Evolutionary conservation across 2,329 filamentous ascomycete species (phyloP).

Genomic region (Pseudohalonectria lignicola): DNA sequence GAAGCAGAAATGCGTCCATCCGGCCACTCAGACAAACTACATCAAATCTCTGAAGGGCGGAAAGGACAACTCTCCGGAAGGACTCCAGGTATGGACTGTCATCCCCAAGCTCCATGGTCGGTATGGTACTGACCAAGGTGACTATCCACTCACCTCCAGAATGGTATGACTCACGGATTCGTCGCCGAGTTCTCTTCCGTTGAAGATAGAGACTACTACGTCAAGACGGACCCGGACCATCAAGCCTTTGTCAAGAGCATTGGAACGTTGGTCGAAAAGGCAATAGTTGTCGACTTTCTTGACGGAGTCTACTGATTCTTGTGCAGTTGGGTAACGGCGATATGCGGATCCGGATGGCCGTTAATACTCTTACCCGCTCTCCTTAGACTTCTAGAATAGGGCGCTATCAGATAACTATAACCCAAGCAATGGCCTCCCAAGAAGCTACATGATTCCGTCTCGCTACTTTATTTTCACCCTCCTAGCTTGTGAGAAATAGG

Average conservation of each 20-base stretch:
- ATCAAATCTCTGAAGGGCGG: conserved; percentile 47
- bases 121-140: background rate
- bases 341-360: too few species aligned
- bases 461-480: too few species aligned
- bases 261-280: conserved; percentile 33
- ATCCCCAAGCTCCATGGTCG: too few species aligned
- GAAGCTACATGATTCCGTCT: too few species aligned
- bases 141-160: conserved; percentile 22
- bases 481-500: too few species aligned
- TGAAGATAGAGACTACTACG: conserved; percentile 56
- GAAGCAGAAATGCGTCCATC: conserved; percentile 47
- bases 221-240: conserved; percentile 51
- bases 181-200: conserved; percentile 51
- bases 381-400: too few species aligned
- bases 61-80: conserved; percentile 49
- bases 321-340: too few species aligned
- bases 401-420: too few species aligned
- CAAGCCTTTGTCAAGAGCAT: conserved; percentile 41
- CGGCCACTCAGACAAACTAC: conserved; percentile 44
- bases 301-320: too few species aligned
- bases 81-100: too few species aligned
- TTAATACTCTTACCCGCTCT: too few species aligned
- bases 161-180: conserved; percentile 54
- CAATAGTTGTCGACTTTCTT: conserved; percentile 50
- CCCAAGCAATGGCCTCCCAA: too few species aligned